phyloP scores from a whole-genome alignment of 768 basidiomycete genomes.

The Exidia glandulosa region DNA sequence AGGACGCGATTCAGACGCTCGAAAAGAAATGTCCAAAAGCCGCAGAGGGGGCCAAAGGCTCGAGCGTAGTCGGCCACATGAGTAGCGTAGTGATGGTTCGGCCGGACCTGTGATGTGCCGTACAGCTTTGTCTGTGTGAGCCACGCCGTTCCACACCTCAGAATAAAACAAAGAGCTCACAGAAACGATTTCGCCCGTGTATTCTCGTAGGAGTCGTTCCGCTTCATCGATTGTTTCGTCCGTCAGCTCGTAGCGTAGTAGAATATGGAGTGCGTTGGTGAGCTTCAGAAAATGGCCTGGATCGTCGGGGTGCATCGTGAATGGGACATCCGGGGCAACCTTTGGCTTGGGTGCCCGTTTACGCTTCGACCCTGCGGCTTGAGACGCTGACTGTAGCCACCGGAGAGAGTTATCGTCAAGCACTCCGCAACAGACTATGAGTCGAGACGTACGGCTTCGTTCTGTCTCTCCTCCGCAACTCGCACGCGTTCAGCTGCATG shows the following conservation, averaged over 20 bases:
- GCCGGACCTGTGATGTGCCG: neutral
- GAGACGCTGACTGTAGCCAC: too few species aligned
- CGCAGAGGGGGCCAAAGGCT: neutral
- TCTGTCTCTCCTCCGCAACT: neutral
- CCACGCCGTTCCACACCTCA: too few species aligned
- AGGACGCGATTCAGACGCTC: neutral
- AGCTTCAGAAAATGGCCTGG: slow-evolving; percentile 14
- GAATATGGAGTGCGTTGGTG: slow-evolving; percentile 7
- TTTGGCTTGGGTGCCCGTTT: neutral
- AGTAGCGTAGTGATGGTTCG: neutral
- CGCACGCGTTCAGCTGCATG: neutral
- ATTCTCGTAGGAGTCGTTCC: slow-evolving; percentile 13
- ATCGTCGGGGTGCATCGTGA: slow-evolving; percentile 7
- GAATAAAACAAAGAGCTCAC: neutral
- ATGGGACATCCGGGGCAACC: neutral
- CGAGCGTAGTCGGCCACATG: neutral
- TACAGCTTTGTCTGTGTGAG: too few species aligned
- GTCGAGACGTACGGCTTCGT: too few species aligned
- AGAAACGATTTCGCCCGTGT: slow-evolving; percentile 13
- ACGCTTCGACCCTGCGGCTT: neutral
- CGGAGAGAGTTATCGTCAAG: too few species aligned
- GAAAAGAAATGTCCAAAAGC: slow-evolving; percentile 2
- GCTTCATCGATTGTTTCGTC: slow-evolving; percentile 6
- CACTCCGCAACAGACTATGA: too few species aligned
- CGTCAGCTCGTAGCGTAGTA: slow-evolving; percentile 6